These are phyloP conservation scores for Penicillium pancosmium DNA, from an alignment of 495 filamentous ascomycete genomes.

Conservation along the genomic window DNA sequence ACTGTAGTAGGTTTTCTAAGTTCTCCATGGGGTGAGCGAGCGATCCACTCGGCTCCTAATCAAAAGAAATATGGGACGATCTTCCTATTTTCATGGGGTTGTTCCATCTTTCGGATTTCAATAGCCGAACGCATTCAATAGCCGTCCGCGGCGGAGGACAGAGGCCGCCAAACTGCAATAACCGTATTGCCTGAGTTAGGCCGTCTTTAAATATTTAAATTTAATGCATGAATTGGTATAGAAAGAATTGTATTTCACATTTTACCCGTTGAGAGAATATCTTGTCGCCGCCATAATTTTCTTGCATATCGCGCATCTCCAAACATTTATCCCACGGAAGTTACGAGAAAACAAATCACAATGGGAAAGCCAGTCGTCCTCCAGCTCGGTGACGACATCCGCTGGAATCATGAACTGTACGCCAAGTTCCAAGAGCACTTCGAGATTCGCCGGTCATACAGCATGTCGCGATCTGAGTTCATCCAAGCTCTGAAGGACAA, in stretches of 20 bases:
- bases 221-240: too few species aligned
- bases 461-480: constrained; percentile 58
- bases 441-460: constrained; percentile 53
- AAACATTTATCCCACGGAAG: neutral
- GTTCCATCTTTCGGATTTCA: constrained; percentile 17
- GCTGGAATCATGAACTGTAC: constrained; percentile 64
- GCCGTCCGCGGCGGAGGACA: constrained; percentile 10
- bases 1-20: too few species aligned
- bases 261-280: neutral
- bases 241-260: too few species aligned
- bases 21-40: neutral
- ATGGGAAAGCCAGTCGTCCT: constrained; percentile 53
- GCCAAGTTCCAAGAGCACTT: constrained; percentile 57
- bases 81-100: neutral
- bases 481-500: constrained; percentile 61
- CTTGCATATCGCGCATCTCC: too few species aligned
- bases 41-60: neutral
- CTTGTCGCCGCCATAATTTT: neutral
- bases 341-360: constrained; percentile 2
- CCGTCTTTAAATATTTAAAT: too few species aligned
- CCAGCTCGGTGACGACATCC: constrained; percentile 69
- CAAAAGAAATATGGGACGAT: neutral
- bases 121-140: constrained; percentile 20
- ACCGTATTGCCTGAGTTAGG: neutral
- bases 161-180: constrained; percentile 6